Base-by-base conservation (phyloP, 2,329 filamentous ascomycete genomes). In the Uncinocarpus reesii region DNA sequence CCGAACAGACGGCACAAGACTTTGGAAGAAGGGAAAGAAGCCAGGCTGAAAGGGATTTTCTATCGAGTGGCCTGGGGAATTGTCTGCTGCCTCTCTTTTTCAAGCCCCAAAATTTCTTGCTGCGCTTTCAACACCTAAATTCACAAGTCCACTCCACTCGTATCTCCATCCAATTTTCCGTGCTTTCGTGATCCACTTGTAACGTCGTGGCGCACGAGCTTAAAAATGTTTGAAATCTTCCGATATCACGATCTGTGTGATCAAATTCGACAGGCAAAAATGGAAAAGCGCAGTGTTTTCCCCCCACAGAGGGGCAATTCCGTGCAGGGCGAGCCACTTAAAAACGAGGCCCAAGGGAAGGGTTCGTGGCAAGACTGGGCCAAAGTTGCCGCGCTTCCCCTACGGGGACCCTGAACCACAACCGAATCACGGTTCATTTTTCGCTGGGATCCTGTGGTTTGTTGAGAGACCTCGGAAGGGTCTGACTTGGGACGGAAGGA, bases 161-260 rank as follows among this genome's bases (percentile, higher is more conserved):
- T 8, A 11, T 42, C 40, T 42, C 40, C 40, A 42, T 20, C 40
- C 26, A 42, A 21, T 21, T 32, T 31, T 42, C 40, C 28, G 40
- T 32, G n/a, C 40, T 42, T n/a, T 32, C 35, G 29, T 20, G 16
- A 3, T 34, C 41, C 41, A 34, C 41, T 23, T 8, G 15, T 13
- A 31, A 29, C 29, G 29, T 15, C 24, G 26, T 24, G 10, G 16
- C 18, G 29, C 4, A 10, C n/a, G n/a, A n/a, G n/a, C n/a, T n/a
- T 1, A 16, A n/a, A 20, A n/a, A 29, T n/a, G n/a, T n/a, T n/a
- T n/a, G n/a, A 16, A 40, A 40, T 32, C 40, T 21, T 40, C 36
- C 21, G 36, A 23, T 23, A n/a, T 15, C 10, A n/a, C 36, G 36
- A 40, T 40, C 21, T 23, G 20, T 7, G 21, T 13, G 11, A 21